phyloP scores from a whole-genome alignment of 371 early-diverging fungal species.

The Mortierella polycephala region DNA sequence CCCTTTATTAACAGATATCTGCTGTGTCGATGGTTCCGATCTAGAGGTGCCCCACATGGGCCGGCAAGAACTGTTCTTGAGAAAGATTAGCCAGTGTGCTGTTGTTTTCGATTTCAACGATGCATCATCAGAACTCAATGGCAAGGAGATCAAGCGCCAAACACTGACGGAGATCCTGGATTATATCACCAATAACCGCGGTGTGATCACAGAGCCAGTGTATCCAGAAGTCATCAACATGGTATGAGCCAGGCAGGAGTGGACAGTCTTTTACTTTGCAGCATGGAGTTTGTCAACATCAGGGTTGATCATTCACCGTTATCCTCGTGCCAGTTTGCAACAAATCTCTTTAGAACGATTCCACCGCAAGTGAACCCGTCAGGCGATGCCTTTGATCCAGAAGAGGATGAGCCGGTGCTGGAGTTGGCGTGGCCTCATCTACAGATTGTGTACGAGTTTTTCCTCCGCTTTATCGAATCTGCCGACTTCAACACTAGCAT shows the following conservation, averaged over 20 bases:
- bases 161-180: constrained; percentile 90
- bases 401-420: constrained; percentile 96
- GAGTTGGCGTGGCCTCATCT: constrained; percentile 98
- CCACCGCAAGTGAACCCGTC: constrained; percentile 90
- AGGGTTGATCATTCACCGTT: no score
- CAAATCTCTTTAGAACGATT: constrained; percentile 92
- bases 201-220: constrained; percentile 82
- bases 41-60: constrained; percentile 76
- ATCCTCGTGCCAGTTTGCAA: constrained; percentile 68
- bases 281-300: no score
- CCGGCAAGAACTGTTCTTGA: constrained; percentile 79
- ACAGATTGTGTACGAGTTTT: constrained; percentile 95
- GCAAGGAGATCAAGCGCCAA: constrained; percentile 93
- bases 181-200: constrained; percentile 84
- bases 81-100: constrained; percentile 89
- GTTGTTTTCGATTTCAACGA: constrained; percentile 94
- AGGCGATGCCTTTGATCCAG: constrained; percentile 95
- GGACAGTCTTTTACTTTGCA: no score
- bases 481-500: constrained; percentile 93
- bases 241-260: no score
- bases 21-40: no score
- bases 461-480: constrained; percentile 94
- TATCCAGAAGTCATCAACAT: constrained; percentile 91
- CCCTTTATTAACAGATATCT: no score
- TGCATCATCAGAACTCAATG: constrained; percentile 80